Evolutionary conservation across 192 early-diverging fungal species (phyloP).

Genomic region (Backusella macrospora): DNA sequence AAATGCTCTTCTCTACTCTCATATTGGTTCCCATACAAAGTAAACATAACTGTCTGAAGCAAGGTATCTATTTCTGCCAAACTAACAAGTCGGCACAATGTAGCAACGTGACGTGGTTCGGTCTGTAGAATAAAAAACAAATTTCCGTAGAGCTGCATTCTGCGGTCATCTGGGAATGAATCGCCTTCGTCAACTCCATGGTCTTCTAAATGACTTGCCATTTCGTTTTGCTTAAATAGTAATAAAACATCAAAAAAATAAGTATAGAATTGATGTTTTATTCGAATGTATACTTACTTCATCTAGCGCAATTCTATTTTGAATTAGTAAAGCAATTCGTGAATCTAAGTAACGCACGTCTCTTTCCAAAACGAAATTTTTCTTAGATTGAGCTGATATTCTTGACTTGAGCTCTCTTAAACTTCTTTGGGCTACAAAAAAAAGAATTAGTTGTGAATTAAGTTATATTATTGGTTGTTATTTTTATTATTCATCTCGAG

Average conservation of each 20-base stretch:
- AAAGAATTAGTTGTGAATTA: constrained; percentile 6
- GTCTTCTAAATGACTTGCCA: constrained; percentile 75
- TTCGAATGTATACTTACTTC: constrained; percentile 57
- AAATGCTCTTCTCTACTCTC: constrained; percentile 96
- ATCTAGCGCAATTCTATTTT: constrained; percentile 91
- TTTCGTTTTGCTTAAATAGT: constrained; percentile 69
- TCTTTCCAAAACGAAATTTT: constrained; percentile 93
- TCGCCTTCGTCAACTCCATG: constrained; percentile 40
- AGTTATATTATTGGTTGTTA: background rate
- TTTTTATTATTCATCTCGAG: background rate
- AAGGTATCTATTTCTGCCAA: constrained; percentile 92
- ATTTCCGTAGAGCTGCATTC: constrained; percentile 86
- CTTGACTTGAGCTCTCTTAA: constrained; percentile 87
- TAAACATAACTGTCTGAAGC: constrained; percentile 96
- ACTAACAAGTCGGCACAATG: constrained; percentile 80
- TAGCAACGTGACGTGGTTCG: constrained; percentile 90
- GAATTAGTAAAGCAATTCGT: constrained; percentile 90
- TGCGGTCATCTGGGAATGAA: constrained; percentile 78
- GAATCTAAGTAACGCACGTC: constrained; percentile 94
- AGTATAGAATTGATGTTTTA: background rate
- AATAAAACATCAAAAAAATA: constrained; percentile 18
- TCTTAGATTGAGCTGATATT: constrained; percentile 95
- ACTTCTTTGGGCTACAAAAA: constrained; percentile 71
- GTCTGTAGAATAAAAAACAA: constrained; percentile 93
- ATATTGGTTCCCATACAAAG: constrained; percentile 95